Evolutionary conservation across 352 stramenopile genomes (phyloP), one percentile per base, ranked within the genome.

Genomic region (Saprolegnia diclina): DNA sequence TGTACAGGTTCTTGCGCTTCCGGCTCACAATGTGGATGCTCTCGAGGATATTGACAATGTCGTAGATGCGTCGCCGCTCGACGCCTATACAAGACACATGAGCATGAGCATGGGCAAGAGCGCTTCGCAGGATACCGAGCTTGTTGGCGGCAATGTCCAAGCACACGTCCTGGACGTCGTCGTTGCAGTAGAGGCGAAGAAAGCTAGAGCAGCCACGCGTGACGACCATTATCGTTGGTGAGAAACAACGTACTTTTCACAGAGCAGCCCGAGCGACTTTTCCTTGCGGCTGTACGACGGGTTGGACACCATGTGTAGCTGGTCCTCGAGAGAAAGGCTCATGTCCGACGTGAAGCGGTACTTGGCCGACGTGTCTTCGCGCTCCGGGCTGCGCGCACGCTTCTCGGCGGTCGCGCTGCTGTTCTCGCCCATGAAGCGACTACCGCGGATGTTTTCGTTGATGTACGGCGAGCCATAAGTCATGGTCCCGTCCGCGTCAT

Each of bases 41-140:
- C 74, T 98, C 95, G 32, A 99, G 80, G 75, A 99, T 98, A 74
- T 99, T 99, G 55, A 99, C 94, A 48, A 99, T 97, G 76, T 99
- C 96, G 74, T 99, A 99, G 61, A 99, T 98, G 19, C 96, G 80
- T 45, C 96, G 82, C 48, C 96, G 83, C 74, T 98, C 95, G 0
- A 98, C 94, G 1, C 88, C 85, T 75, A 91, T 14, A 50, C 11
- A 64, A 37, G 32, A 55, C 5, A 24, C 10, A 44, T 7, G 38
- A 22, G 18, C 10, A 24, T 13, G 37, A 46, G 35, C 38, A 35
- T 46, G 1, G 22, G 35, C 22, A 66, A 46, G 24, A 56, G 11
- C 56, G 21, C 16, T 61, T 0, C 38, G 29, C 22, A 37, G 29
- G 63, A 29, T 54, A 81, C 75, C 79, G 0, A 94, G 73, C 64